A percentile compares a stretch with the other conserved stretches of the same genome.
These are phyloP conservation scores for Pilasporangium apinafurcum DNA, from an alignment of 352 stramenopile species.

Conservation along the genomic window DNA sequence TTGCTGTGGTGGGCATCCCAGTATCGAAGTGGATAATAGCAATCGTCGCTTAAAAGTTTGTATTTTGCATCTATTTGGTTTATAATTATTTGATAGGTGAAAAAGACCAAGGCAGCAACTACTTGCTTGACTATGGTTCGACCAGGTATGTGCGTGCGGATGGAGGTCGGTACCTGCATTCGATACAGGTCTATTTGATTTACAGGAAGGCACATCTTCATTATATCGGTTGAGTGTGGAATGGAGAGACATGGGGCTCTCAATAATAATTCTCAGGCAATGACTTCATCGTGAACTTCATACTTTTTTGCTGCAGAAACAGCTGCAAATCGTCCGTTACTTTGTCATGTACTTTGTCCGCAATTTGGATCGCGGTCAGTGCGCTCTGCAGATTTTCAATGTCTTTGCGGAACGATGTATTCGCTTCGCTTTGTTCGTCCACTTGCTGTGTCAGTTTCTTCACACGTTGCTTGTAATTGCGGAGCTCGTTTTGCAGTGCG, in stretches of 20 bases:
- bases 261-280: constrained; percentile 11
- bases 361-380: constrained; percentile 53
- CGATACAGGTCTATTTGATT: neutral
- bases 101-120: no score
- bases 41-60: no score
- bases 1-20: no score
- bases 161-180: neutral
- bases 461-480: constrained; percentile 49
- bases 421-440: constrained; percentile 52
- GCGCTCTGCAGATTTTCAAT: constrained; percentile 58
- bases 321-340: constrained; percentile 48
- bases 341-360: constrained; percentile 51
- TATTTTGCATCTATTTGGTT: no score
- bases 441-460: constrained; percentile 37
- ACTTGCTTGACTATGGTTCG: no score
- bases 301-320: constrained; percentile 16
- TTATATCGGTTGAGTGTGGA: neutral
- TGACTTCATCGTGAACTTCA: neutral
- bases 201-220: neutral
- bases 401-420: constrained; percentile 51
- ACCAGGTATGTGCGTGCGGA: no score
- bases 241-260: neutral
- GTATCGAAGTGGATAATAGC: no score
- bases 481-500: constrained; percentile 49
- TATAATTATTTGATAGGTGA: no score